Evolutionary conservation across 805 yeast species (phyloP).

Genomic region (Candida vaughaniae): DNA sequence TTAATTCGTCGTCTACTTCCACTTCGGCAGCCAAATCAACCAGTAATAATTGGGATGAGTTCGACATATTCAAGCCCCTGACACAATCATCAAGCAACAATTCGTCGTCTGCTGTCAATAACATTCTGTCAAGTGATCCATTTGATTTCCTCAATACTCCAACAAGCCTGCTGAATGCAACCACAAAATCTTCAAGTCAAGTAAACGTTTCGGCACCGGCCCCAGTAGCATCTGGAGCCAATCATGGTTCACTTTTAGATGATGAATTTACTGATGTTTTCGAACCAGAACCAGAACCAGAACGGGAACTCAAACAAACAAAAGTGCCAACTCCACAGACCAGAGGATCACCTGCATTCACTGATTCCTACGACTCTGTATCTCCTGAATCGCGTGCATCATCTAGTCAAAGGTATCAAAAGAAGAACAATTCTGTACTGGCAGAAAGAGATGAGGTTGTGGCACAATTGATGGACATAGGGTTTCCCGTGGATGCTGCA

Average conservation of each 20-base stretch:
- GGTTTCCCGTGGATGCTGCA: constrained; percentile 64
- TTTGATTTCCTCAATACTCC: constrained; percentile 20
- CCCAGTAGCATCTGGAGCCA: not conserved
- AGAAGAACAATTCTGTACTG: not conserved
- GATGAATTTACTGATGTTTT: constrained; percentile 45
- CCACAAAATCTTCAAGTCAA: not conserved
- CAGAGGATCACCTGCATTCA: not conserved
- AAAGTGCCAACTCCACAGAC: not conserved
- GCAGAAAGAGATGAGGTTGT: constrained; percentile 45
- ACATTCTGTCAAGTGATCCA: constrained; percentile 17
- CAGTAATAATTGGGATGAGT: constrained; percentile 7
- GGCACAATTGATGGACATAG: constrained; percentile 78
- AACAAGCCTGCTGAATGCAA: not conserved
- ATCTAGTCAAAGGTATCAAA: too few relatives aligned
- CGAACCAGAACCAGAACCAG: constrained; percentile 8
- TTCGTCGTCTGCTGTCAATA: not conserved
- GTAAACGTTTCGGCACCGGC: not conserved
- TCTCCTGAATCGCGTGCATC: not conserved
- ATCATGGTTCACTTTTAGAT: constrained; percentile 26
- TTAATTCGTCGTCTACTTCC: not conserved
- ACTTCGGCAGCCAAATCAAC: not conserved
- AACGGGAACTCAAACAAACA: not conserved
- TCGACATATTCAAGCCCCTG: constrained; percentile 12
- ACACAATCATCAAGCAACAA: not conserved
- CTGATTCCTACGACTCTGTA: not conserved